Conservation (phyloP, 176 grass and related monocot genomes). For the Avena insularis region DNA sequence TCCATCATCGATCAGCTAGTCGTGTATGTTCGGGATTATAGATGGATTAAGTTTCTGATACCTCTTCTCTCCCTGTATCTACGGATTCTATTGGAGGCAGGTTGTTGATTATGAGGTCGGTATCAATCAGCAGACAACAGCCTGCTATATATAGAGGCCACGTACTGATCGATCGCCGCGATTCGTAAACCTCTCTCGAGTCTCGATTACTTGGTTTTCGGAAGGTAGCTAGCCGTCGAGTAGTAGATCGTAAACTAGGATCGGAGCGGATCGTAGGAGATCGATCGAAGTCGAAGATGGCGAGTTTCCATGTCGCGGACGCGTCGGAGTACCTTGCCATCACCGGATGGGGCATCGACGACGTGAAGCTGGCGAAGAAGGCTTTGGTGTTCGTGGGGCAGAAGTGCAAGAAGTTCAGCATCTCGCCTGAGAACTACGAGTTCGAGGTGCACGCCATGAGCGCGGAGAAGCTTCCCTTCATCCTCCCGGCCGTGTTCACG, state of each 20-base stretch:
- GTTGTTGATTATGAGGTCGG: not conserved
- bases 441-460: slow-evolving; percentile 67
- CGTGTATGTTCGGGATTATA: not conserved
- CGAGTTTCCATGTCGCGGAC: slow-evolving; percentile 36
- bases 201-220: not conserved
- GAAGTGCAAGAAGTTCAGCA: slow-evolving; percentile 7
- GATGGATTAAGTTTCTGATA: not conserved
- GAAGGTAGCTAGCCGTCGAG: not conserved
- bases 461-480: slow-evolving; percentile 87
- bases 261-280: not conserved
- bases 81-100: not conserved
- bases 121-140: not conserved
- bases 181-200: not conserved
- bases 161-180: not conserved
- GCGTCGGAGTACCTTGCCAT: slow-evolving; percentile 80
- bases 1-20: not conserved
- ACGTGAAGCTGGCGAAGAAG: not conserved
- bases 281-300: too few relatives aligned
- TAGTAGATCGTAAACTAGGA: not conserved
- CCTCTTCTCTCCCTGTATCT: not conserved
- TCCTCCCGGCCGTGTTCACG: slow-evolving; percentile 91
- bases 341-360: slow-evolving; percentile 43
- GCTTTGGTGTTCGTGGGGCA: not conserved
- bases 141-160: slow-evolving; percentile 4
- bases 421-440: not conserved